A percentile compares a stretch with the other conserved stretches of the same genome.
Conservation (phyloP, 1,139 yeast genomes). For the Scheffersomyces quercinus region DNA sequence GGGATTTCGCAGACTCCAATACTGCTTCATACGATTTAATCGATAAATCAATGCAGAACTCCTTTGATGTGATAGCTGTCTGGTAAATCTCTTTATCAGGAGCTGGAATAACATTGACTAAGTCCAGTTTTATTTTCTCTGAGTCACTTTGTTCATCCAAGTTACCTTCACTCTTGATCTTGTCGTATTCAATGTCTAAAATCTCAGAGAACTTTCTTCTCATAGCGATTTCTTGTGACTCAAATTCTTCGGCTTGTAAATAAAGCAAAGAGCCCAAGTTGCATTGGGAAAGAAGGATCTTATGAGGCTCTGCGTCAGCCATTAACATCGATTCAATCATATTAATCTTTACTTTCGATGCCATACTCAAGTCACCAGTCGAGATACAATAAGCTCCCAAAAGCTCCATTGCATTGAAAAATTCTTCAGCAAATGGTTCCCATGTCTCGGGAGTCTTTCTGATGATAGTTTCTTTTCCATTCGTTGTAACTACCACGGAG, state of each 20-base stretch:
- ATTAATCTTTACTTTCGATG: conserved; percentile 62
- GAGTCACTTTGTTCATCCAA: conserved; percentile 7
- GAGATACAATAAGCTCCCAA: conserved; percentile 67
- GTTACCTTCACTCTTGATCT: conserved; percentile 16
- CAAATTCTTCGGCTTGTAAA: conserved; percentile 68
- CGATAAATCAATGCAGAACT: conserved; percentile 45
- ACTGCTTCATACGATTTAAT: conserved; percentile 54
- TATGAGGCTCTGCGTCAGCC: conserved; percentile 69
- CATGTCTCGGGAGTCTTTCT: conserved; percentile 50
- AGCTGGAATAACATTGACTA: conserved; percentile 8
- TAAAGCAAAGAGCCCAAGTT: conserved; percentile 73
- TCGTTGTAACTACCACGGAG: conserved; percentile 18
- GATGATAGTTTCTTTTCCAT: conserved; percentile 20
- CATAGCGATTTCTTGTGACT: conserved; percentile 44
- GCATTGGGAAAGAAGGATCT: conserved; percentile 64
- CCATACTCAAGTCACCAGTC: conserved; percentile 64
- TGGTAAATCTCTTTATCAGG: conserved; percentile 18
- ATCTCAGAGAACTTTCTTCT: conserved; percentile 24
- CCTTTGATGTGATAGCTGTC: conserved; percentile 27
- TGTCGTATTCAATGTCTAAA: conserved; percentile 24
- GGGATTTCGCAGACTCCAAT: conserved; percentile 51
- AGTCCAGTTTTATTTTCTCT: conserved; percentile 9
- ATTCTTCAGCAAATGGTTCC: conserved; percentile 76
- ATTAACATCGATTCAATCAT: conserved; percentile 74
- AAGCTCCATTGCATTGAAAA: conserved; percentile 71